Evolutionary conservation across 2,329 filamentous ascomycete genomes (phyloP), one percentile per base, ranked within the genome.

Genomic region (Hypoxylon sp.): DNA sequence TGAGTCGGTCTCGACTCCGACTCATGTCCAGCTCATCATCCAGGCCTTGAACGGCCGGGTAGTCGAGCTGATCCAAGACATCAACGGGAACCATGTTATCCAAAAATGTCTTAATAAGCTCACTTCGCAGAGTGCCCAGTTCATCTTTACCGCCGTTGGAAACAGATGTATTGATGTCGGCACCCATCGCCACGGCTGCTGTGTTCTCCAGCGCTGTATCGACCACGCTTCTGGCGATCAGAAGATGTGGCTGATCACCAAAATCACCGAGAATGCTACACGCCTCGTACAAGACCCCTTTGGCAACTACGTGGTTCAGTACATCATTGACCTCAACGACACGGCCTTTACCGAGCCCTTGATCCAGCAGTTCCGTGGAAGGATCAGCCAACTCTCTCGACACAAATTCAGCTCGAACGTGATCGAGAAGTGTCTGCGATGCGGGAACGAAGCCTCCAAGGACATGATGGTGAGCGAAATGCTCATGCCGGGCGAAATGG

Each of bases 341-440:
- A 82, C 89, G 10, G 81, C 81, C 67, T 97, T 97, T 77, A 97
- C 94, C 1, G 90, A 95, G 69, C 94, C 94, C 3, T 82, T 99
- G 35, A 95, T 96, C 60, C 80, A 83, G 49, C 88, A 88, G 70
- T 97, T 99, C 79, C 79, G 83, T 53, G 89, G 89, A 68, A 83
- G 82, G 80, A 91, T 85, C 79, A 89, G 73, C 70, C 83, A 75
- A 76, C 84, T 84, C 13, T 98, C 95, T 4, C 93, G 92, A 73
- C 95, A 99, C 80, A 99, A 99, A 78, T 99, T 99, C 80, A 97
- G 92, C 78, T 98, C 95, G 70, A 99, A 99, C 69, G 95, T 99
- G 55, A 94, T 99, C 63, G 95, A 99, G 80, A 99, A 99, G 75
- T 93, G 90, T 69, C 79, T 98, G 57, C 92, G 95, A 54, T 96